Evolutionary conservation across 2,329 filamentous ascomycete genomes (phyloP).

Genomic region (Aspergillaceae sp.): DNA sequence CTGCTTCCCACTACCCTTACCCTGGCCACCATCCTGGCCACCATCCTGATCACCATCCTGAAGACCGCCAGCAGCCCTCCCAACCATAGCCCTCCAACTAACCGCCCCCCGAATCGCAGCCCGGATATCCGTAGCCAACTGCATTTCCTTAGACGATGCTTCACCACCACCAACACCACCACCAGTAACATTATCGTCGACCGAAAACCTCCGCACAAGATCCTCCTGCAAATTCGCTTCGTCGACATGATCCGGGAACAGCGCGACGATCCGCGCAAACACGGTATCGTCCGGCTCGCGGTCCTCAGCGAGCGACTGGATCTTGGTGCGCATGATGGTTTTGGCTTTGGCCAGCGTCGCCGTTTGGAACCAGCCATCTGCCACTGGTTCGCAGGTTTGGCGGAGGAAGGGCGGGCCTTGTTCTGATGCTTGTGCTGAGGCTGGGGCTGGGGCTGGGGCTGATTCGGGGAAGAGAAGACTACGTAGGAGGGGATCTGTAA

Average conservation of each 20-base stretch:
- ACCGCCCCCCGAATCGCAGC: slow-evolving; percentile 24
- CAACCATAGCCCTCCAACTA: slow-evolving; percentile 17
- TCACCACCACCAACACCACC: too few species aligned
- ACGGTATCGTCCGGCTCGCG: slow-evolving; percentile 23
- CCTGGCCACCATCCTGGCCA: slow-evolving; percentile 3
- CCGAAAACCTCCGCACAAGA: slow-evolving; percentile 15
- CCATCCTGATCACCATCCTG: slow-evolving; percentile 3
- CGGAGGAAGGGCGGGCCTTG: slow-evolving; percentile 43
- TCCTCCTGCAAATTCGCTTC: slow-evolving; percentile 9
- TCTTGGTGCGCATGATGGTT: slow-evolving; percentile 79
- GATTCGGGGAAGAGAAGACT: slow-evolving; percentile 54
- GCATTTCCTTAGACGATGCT: slow-evolving; percentile 16
- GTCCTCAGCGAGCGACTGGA: slow-evolving; percentile 53
- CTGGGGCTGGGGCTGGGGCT: slow-evolving; percentile 33
- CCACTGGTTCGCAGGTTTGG: slow-evolving; percentile 48
- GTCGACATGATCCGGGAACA: slow-evolving; percentile 29
- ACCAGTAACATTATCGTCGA: slow-evolving; percentile 11
- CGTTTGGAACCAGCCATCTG: slow-evolving; percentile 76
- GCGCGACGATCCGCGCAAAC: slow-evolving; percentile 25
- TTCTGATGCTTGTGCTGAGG: slow-evolving; percentile 9
- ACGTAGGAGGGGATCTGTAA: slow-evolving; percentile 67
- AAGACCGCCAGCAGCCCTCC: slow-evolving; percentile 1
- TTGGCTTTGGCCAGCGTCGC: slow-evolving; percentile 77
- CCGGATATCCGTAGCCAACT: slow-evolving; percentile 29
- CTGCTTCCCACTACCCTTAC: slow-evolving; percentile 1